Conservation (phyloP, 2,329 filamentous ascomycete species). For the Teratosphaeria zuluensis region DNA sequence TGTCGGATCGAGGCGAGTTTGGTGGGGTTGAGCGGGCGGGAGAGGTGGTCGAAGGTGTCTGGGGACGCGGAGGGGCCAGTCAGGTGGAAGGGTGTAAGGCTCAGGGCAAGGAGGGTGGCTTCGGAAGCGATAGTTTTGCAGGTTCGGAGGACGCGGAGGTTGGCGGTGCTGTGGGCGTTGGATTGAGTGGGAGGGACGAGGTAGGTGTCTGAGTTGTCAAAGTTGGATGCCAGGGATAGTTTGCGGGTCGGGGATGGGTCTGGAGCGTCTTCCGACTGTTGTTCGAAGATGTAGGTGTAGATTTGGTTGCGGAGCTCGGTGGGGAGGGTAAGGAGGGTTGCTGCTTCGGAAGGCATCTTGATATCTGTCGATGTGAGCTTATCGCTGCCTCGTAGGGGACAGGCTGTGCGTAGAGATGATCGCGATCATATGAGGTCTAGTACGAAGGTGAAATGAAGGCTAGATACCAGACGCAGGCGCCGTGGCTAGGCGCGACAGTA, state of each 20-base stretch:
- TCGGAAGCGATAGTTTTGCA: slow-evolving; percentile 7
- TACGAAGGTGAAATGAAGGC: not conserved
- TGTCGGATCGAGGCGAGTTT: slow-evolving; percentile 21
- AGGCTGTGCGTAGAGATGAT: not conserved
- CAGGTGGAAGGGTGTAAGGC: slow-evolving; percentile 20
- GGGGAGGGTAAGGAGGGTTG: slow-evolving; percentile 19
- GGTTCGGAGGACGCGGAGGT: not conserved
- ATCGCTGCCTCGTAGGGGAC: not conserved
- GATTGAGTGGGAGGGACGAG: not conserved
- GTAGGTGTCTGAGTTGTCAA: slow-evolving; percentile 5
- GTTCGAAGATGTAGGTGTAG: slow-evolving; percentile 19
- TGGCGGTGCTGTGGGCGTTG: slow-evolving; percentile 6
- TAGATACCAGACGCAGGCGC: not conserved
- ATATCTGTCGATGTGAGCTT: not conserved
- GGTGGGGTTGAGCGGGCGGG: slow-evolving; percentile 9
- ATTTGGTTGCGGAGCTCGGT: slow-evolving; percentile 21
- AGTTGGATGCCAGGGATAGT: slow-evolving; percentile 5
- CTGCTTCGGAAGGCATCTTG: slow-evolving; percentile 3
- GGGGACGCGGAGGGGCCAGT: slow-evolving; percentile 16
- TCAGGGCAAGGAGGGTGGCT: slow-evolving; percentile 23
- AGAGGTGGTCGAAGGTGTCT: slow-evolving; percentile 17
- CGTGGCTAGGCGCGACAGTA: not conserved
- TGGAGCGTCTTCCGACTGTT: not conserved
- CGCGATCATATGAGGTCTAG: not conserved
- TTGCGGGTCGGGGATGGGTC: not conserved